Base-by-base conservation (phyloP, 176 grass and related monocot species). In the Typha latifolia region DNA sequence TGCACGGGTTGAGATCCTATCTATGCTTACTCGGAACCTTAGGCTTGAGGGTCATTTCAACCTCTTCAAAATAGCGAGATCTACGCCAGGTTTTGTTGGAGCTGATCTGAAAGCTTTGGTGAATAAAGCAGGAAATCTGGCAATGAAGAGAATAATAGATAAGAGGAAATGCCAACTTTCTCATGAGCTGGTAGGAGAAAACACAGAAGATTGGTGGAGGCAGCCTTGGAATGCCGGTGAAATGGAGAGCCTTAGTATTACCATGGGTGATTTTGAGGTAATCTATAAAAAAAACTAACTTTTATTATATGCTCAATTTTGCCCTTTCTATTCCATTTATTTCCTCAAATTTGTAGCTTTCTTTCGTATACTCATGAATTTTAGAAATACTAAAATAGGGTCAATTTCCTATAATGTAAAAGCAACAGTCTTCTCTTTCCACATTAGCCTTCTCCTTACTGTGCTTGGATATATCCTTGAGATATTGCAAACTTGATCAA, bases 51-150 rank as follows among this genome's bases (percentile, higher is more conserved):
- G 92, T 8, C 49, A 82, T 62, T 87, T 97, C 72, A 85, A 97
- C 23, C 72, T 87, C 49, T 97, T 90, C 69, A 92, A 97, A 69
- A 93, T 97, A 64, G 89, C 89, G 15, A 82, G 89, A 55, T 82
- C 83, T 0, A 93, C 94, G n/a, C 81, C 94, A 74, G 89, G 94
- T 16, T 97, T 93, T 89, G 94, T 97, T 73, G 94, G 94, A 32
- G 88, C 89, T 37, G 94, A 97, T 78, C 74, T 97, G 69, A 86
- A 84, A 67, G 81, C 89, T 22, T 67, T 97, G 59, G 85, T 87
- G 12, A 86, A 97, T 76, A 86, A 97, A 82, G 94, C 94, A 68
- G 94, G 94, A 32, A 97, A 92, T 65, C 70, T 97, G 19, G 89
- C 94, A 79, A 97, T 97, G 89, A 97, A 90, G 81, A 86, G 83